Base-by-base conservation (phyloP, 2,329 filamentous ascomycete species). In the Ophiostoma novo-ulmi region DNA sequence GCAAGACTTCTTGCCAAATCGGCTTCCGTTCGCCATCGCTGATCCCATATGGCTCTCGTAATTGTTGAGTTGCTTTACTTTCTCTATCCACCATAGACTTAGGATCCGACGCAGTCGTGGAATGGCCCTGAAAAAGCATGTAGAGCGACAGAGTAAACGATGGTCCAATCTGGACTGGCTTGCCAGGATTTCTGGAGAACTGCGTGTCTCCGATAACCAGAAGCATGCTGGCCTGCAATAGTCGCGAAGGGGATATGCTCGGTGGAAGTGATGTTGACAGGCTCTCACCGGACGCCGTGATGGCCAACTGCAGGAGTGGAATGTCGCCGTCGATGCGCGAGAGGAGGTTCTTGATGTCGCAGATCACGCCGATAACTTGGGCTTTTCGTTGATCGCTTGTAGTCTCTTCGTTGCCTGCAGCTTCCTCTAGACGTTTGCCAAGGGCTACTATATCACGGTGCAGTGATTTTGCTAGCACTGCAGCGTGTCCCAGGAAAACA, bases 1-100 rank as follows among this genome's bases (percentile, higher is more conserved):
- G 94, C 72, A 97, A 89, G 58, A 97, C 93, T 78, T 99, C 94
- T 78, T 98, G 95, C 95, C 95, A 98, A 0, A 94, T 91, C 0
- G 93, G 84, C 74, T 83, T 86, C 83, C 80, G 89, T 80, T 80
- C 91, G 77, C 74, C 89, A 75, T 75, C 86, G 80, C 79, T 80
- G 10, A 83, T 64, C 0, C 82, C 82, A 66, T 84, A 84, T 0
- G 80, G 78, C 48, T 78, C 77, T 20, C 26, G 38, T n/a, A n/a
- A 17, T 8, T 13, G n/a, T 5, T 52, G 1, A 17, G 26, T 17
- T 48, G 22, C 22, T 52, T 61, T 14, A 5, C 39, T 20, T 48
- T 20, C 22, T 52, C 41, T 14, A 2, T 52, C 14, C 10, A 17
- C 17, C 14, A 48, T 48, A 6, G 11, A 39, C 13, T 20, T 20